phyloP scores from a whole-genome alignment of 345 rosid species.

The Linum lewisii region DNA sequence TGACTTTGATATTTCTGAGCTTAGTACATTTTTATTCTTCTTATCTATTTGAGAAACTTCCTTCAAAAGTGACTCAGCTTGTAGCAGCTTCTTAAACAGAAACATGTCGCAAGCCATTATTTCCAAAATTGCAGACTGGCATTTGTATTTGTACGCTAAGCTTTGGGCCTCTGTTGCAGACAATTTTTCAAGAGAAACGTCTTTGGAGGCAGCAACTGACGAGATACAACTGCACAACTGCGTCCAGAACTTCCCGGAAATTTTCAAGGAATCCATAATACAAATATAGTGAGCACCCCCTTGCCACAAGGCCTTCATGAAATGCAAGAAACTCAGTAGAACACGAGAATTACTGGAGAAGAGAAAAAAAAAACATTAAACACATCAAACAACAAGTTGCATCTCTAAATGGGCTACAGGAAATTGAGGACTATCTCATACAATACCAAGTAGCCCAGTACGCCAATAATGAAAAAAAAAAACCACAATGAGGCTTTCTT shows the following conservation, averaged over 20 bases:
- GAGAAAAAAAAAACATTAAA: constrained; percentile 10
- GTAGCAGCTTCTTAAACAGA: constrained; percentile 58
- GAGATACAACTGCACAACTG: constrained; percentile 40
- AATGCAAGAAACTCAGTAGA: constrained; percentile 46
- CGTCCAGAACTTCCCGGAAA: constrained; percentile 57
- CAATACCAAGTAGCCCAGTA: no score
- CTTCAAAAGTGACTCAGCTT: constrained; percentile 41
- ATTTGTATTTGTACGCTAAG: constrained; percentile 42
- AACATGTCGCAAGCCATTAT: constrained; percentile 72
- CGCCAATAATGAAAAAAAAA: neutral
- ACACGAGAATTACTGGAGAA: constrained; percentile 51
- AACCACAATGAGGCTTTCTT: neutral
- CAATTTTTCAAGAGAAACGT: constrained; percentile 27
- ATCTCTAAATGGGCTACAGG: no score
- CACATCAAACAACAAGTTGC: constrained; percentile 3
- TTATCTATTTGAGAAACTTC: constrained; percentile 25
- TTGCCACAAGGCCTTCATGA: constrained; percentile 87
- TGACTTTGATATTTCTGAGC: constrained; percentile 21
- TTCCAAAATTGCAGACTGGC: constrained; percentile 66
- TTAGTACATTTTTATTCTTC: constrained; percentile 20
- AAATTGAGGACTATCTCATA: no score
- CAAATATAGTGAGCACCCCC: constrained; percentile 61
- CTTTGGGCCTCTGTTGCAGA: constrained; percentile 33
- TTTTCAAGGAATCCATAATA: constrained; percentile 46
- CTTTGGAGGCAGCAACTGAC: constrained; percentile 26